These are phyloP conservation scores for Fusarium sublunatum DNA, from an alignment of 2,329 filamentous ascomycete species.

Conservation along the genomic window DNA sequence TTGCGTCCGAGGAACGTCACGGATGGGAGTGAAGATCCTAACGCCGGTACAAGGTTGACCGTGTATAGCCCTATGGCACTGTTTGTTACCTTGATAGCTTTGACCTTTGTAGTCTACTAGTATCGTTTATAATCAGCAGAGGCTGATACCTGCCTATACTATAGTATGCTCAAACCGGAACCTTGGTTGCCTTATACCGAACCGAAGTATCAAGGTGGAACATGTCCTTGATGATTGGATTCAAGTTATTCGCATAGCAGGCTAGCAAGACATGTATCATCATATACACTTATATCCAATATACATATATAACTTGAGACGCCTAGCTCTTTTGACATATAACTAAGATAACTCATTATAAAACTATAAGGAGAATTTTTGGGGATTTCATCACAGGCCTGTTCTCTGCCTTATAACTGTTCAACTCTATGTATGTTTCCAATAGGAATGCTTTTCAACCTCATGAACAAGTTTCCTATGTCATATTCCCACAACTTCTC, in stretches of 20 bases:
- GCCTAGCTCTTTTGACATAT: not conserved
- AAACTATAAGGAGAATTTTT: conserved; percentile 3
- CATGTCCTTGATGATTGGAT: too few relatives aligned
- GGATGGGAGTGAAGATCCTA: conserved; percentile 16
- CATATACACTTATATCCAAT: too few relatives aligned
- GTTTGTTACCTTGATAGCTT: conserved; percentile 4
- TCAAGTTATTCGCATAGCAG: too few relatives aligned
- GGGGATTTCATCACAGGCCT: conserved; percentile 18
- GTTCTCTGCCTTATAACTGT: conserved; percentile 28
- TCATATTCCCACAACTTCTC: conserved; percentile 34
- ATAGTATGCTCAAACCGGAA: not conserved
- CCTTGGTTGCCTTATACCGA: too few relatives aligned
- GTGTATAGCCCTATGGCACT: conserved; percentile 1
- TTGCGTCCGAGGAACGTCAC: conserved; percentile 25
- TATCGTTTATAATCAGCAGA: not conserved
- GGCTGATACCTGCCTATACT: not conserved
- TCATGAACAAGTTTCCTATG: conserved; percentile 29
- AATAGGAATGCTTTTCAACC: conserved; percentile 25
- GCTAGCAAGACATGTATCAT: too few relatives aligned
- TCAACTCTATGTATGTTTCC: conserved; percentile 39
- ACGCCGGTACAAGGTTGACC: conserved; percentile 6
- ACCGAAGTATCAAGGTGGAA: too few relatives aligned
- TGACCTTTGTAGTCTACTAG: conserved; percentile 4
- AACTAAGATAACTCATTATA: not conserved
- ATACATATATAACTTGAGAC: too few relatives aligned